Conservation (phyloP, 2,329 filamentous ascomycete genomes). For the Biscogniauxia sp. region DNA sequence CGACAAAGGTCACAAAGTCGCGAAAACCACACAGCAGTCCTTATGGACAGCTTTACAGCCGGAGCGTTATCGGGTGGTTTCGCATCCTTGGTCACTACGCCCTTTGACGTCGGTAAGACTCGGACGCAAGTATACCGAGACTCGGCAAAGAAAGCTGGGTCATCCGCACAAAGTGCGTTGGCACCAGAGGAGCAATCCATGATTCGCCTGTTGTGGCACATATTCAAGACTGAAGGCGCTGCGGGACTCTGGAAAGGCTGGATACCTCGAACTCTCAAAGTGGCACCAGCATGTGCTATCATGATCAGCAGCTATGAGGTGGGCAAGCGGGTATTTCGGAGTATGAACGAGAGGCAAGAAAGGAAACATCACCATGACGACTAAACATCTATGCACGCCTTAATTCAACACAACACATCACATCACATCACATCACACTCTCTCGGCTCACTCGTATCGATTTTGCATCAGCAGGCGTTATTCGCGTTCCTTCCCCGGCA, state of each 20-base stretch:
- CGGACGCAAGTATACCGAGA: constrained; percentile 81
- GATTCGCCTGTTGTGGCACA: constrained; percentile 82
- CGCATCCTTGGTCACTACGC: constrained; percentile 85
- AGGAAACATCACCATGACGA: constrained; percentile 24
- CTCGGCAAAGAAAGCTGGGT: constrained; percentile 31
- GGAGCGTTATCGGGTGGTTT: constrained; percentile 81
- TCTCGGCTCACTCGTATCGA: constrained; percentile 17
- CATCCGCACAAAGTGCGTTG: constrained; percentile 25
- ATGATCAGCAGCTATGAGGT: constrained; percentile 99
- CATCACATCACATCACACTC: not conserved
- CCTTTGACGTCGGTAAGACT: constrained; percentile 97
- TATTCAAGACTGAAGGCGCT: constrained; percentile 80
- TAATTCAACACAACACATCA: not conserved
- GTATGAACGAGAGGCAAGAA: constrained; percentile 60
- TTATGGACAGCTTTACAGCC: constrained; percentile 84
- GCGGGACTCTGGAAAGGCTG: constrained; percentile 85
- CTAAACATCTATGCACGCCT: not conserved
- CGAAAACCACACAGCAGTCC: constrained; percentile 73
- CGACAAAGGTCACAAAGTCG: constrained; percentile 58
- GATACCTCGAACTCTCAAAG: constrained; percentile 88
- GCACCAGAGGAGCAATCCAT: constrained; percentile 76
- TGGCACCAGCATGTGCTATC: constrained; percentile 94
- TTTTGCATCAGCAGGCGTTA: constrained; percentile 33
- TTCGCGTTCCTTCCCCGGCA: constrained; percentile 6
- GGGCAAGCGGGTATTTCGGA: constrained; percentile 81